phyloP scores from a whole-genome alignment of 305 asterid species.

The Nicotiana rustica region DNA sequence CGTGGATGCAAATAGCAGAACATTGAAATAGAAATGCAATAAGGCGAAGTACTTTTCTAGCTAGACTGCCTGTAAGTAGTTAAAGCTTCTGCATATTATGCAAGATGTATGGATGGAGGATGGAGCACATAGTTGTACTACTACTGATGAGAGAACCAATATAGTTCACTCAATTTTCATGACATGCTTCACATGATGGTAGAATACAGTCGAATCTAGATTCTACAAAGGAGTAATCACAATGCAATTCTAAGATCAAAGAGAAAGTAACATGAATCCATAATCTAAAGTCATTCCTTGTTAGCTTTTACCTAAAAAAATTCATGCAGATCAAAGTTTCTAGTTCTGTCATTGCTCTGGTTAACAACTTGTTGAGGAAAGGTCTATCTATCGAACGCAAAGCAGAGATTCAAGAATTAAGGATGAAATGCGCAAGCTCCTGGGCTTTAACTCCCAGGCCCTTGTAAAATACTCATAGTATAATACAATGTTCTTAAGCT shows the following conservation, averaged over 20 bases:
- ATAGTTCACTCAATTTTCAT: not conserved
- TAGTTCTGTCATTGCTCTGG: not conserved
- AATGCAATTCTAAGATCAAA: not conserved
- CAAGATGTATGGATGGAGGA: slow-evolving; percentile 10
- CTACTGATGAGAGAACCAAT: slow-evolving; percentile 6
- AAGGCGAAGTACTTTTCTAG: not conserved
- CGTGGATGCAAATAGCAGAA: slow-evolving; percentile 9
- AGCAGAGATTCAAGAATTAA: not conserved
- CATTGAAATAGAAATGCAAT: slow-evolving; percentile 1
- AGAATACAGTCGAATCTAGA: not conserved
- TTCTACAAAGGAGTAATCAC: not conserved
- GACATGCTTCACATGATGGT: not conserved
- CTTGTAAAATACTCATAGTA: slow-evolving; percentile 1
- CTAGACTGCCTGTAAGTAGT: not conserved
- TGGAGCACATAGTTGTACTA: not conserved
- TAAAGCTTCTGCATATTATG: slow-evolving; percentile 18
- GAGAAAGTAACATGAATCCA: slow-evolving; percentile 6
- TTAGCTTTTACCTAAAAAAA: not conserved
- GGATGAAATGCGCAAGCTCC: not conserved
- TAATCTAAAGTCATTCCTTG: not conserved
- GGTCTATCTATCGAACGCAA: not conserved
- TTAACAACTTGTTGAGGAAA: slow-evolving; percentile 3
- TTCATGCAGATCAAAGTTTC: not conserved
- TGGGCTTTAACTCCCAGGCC: not conserved
- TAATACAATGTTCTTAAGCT: slow-evolving; percentile 8